Evolutionary conservation across 768 basidiomycete species (phyloP), one percentile per base, ranked within the genome.

Genomic region (Amanita exitialis): DNA sequence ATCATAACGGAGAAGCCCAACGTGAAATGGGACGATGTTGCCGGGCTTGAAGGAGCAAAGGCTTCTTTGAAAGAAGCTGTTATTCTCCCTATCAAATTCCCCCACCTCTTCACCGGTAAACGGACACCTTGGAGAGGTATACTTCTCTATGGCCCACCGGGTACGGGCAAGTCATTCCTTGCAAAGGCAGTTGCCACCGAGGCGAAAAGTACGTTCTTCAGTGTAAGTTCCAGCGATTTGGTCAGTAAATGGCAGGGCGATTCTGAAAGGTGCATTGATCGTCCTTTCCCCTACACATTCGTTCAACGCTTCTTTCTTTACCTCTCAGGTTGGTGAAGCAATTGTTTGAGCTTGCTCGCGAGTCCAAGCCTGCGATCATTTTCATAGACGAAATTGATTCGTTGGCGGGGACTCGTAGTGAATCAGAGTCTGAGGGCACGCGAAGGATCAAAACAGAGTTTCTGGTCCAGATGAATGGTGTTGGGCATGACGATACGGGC

Each of bases 231-330:
- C 20, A 85, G 84, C 64, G 96, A 98, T 62, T 74, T 99, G 50
- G 96, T 98, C 50, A 94, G 91, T 66, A 99, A 98, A 66, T 99
- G 96, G 96, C 96, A 98, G 71, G 96, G 96, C 53, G 96, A 99
- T 67, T 94, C 91, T 3, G 95, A 98, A 70, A 74, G 95, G 93
- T 89, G 54, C 15, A 4, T 32, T n/a, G 63, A 81, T 66, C 1
- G 20, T 4, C 21, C 37, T 28, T 21, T 39, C 52, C n/a, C 48
- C 23, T 32, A 32, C 6, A 15, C 36, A 34, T 15, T 54, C 41
- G 20, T 47, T 27, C 36, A 20, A 45, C 13, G 38, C 35, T 42
- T 20, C 15, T 46, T 39, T 12, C 42, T 27, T 7, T 25, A n/a
- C n/a, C 21, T 39, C 10, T 23, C 52, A 95, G 93, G 62, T 76